Base-by-base conservation (phyloP, 1,139 yeast genomes). In the Sugiyamaella xylanicola region DNA sequence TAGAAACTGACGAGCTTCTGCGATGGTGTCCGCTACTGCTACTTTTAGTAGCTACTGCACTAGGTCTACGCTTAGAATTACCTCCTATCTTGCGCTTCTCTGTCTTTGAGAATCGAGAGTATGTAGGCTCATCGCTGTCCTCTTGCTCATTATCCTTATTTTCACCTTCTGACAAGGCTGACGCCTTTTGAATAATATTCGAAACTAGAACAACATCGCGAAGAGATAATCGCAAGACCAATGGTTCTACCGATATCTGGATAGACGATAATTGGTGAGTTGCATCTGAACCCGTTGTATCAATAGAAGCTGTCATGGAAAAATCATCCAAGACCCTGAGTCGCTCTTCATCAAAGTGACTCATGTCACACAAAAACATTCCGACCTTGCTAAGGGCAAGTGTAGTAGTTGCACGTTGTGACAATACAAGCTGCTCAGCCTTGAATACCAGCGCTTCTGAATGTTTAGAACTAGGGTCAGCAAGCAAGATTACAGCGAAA, bases 381-480 rank as follows among this genome's bases (percentile, higher is more conserved):
- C 99, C 98, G 54, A 91, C 82, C 59, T 87, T 88, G 62, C 85
- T 82, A 0, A 89, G 86, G 16, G 92, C 84, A 7, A 91, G 70
- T 0, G 92, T 81, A 11, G 79, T 69, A 8, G 72, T 67, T 58
- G 84, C 82, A 64, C 87, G 91, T 59, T 87, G 84, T 0, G 93
- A 81, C 2, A 90, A 66, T 48, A 87, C 74, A 7, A 92, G 72
- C 65, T 92, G 97, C 56, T 87, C 95, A 16, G 91, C 84, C 63
- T 89, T 88, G 72, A 93, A 87, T 1, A 93, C 97, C 58, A 93
- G 80, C 0, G 99, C 99, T 64, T 92, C 96, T 0, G 96, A 83
- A 60, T 85, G 80, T 1, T 71, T 67, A 11, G 78, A 75, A 1
- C 86, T 78, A 0, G 97, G 89, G 68, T 92, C 90, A 0, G 97